Percentiles rank a stretch among this genome's conserved stretches.
phyloP scores from a whole-genome alignment of 192 early-diverging fungal species.

The Linderina pennispora region DNA sequence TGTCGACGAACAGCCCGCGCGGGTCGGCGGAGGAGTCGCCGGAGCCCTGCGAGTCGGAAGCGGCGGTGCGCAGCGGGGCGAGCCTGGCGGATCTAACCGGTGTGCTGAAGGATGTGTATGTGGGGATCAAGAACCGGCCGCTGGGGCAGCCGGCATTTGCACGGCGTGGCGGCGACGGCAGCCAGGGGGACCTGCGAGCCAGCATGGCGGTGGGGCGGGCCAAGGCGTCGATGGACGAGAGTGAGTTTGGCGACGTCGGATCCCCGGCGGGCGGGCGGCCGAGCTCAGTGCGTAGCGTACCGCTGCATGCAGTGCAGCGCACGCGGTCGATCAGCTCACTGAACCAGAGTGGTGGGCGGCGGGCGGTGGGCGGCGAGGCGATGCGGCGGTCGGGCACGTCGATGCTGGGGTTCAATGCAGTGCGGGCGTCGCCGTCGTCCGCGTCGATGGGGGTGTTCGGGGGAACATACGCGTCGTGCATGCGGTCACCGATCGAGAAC shows the following conservation, averaged over 20 bases:
- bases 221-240: conserved; percentile 24
- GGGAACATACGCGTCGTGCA: conserved; percentile 23
- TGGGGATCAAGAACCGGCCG: conserved; percentile 44
- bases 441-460: conserved; percentile 29
- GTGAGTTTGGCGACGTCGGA: conserved; percentile 6
- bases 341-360: conserved; percentile 6
- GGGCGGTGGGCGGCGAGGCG: conserved; percentile 1
- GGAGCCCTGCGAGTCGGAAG: no score
- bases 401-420: conserved; percentile 16
- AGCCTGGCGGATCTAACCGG: conserved; percentile 32
- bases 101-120: conserved; percentile 47
- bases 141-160: conserved; percentile 48
- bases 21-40: conserved; percentile 34
- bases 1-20: conserved; percentile 38
- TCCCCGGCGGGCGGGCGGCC: conserved; percentile 23
- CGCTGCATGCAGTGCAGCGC: conserved; percentile 39
- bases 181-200: conserved; percentile 10
- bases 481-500: conserved; percentile 46
- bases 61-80: no score
- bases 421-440: conserved; percentile 38
- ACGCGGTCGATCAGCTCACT: conserved; percentile 41
- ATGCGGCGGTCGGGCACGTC: conserved; percentile 21
- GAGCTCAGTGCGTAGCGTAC: conserved; percentile 46
- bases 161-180: conserved; percentile 18
- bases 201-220: conserved; percentile 13